Percentiles rank a stretch among this genome's conserved stretches.
Conservation (phyloP, 805 yeast genomes). For the Starmera caribaea region DNA sequence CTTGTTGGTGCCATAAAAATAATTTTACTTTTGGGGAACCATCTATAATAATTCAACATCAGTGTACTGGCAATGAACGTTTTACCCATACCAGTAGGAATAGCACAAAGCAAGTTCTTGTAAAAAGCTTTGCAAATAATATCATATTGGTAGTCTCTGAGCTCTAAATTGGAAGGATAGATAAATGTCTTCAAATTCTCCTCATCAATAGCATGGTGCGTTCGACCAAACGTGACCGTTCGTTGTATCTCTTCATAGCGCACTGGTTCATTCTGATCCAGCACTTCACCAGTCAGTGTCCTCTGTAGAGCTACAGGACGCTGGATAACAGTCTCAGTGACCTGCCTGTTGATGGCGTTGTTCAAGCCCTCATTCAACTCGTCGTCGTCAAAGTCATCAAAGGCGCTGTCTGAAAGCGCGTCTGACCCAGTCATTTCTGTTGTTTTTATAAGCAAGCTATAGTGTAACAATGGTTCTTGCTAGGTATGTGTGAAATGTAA, state of each 20-base stretch:
- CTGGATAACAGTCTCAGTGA: slow-evolving; percentile 20
- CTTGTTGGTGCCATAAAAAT: slow-evolving; percentile 96
- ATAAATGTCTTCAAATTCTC: slow-evolving; percentile 38
- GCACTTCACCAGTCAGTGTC: slow-evolving; percentile 21
- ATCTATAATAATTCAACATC: slow-evolving; percentile 79
- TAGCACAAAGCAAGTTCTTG: slow-evolving; percentile 72
- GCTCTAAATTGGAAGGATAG: slow-evolving; percentile 79
- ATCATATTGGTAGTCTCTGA: slow-evolving; percentile 82
- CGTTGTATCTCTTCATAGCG: slow-evolving; percentile 28
- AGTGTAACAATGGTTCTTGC: too few relatives aligned
- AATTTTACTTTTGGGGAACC: slow-evolving; percentile 75
- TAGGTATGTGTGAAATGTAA: too few relatives aligned
- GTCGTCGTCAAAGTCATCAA: slow-evolving; percentile 14
- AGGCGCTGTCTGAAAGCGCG: slow-evolving; percentile 19
- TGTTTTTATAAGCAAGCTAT: too few relatives aligned
- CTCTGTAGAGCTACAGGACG: slow-evolving; percentile 24
- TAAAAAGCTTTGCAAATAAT: slow-evolving; percentile 67
- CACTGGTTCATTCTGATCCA: slow-evolving; percentile 9
- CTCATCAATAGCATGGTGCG: slow-evolving; percentile 40
- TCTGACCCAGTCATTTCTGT: neutral
- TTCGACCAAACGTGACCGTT: slow-evolving; percentile 27
- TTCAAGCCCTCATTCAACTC: slow-evolving; percentile 13
- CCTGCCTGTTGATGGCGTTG: slow-evolving; percentile 22
- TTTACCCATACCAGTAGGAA: slow-evolving; percentile 97
- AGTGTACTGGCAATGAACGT: slow-evolving; percentile 93